Base-by-base conservation (phyloP, 106 monocot species). In the Acorus gramineus region DNA sequence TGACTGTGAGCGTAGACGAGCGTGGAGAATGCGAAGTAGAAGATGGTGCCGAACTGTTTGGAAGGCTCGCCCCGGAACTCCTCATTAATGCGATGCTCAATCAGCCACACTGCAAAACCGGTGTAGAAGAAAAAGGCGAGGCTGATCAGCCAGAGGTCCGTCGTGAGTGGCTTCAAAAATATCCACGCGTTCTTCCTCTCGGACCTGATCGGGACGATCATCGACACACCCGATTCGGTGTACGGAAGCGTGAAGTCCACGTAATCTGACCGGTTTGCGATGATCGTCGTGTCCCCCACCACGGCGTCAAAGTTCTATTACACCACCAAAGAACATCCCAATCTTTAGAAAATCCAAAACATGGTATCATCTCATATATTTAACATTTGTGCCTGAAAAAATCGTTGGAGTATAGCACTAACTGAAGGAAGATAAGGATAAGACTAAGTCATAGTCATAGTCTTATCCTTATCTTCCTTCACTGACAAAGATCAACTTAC, bases 1-100 rank as follows among this genome's bases (percentile, higher is more conserved):
- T 6, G 7, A 82, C 82, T 82, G 68, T 86, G 86, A 3, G 86
- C 65, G 55, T 78, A 83, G 70, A 83, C 77, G n/a, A 83, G 83
- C 0, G 83, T 80, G 11, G 83, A 87, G 62, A 76, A 73, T 53
- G 63, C 44, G 28, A 86, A 82, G 52, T 79, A 78, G 59, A 86
- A 62, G 11, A 79, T 55, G 1, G 54, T 69, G 12, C 82, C 86
- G 0, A 79, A 8, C 45, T 86, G 86, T 3, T 56, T 1, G 0
- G 28, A 42, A 4, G 47, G 45, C 2, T 43, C 42, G 1, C 82
- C 82, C 2, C 69, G 13, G 3, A 73, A 75, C 6, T 52, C 75
- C 1, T 8, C 11, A 13, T 76, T 82, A 6, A 61, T 62, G 2
- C 62, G 80, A 66, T 84, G 79, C 62, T 86, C 86, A 8, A 86